Evolutionary conservation across 2,329 filamentous ascomycete species (phyloP).

Genomic region (Penicillium carneum): DNA sequence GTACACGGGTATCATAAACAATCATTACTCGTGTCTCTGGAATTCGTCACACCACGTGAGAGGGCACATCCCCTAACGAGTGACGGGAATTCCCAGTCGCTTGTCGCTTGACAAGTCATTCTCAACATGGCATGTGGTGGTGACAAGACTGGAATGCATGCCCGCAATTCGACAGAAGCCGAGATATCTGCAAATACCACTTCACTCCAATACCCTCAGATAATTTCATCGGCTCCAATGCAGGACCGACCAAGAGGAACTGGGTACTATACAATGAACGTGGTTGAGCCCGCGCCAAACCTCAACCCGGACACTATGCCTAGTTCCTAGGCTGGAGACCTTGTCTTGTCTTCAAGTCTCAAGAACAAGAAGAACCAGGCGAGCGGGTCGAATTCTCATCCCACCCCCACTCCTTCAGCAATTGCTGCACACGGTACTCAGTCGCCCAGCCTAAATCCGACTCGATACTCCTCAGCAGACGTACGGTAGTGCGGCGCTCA

Average conservation of each 20-base stretch:
- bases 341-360: not conserved
- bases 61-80: not conserved
- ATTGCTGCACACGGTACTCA: slow-evolving; percentile 64
- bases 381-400: slow-evolving; percentile 30
- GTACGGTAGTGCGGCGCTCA: slow-evolving; percentile 64
- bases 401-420: slow-evolving; percentile 55
- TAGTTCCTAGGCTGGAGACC: not conserved
- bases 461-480: slow-evolving; percentile 66
- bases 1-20: not conserved
- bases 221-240: too few relatives aligned
- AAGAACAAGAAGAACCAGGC: slow-evolving; percentile 21
- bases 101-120: not conserved
- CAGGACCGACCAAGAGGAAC: not conserved
- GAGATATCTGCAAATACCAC: not conserved
- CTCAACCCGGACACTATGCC: not conserved
- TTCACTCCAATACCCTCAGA: too few relatives aligned
- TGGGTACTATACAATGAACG: not conserved
- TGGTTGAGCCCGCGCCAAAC: not conserved
- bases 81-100: not conserved
- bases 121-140: not conserved
- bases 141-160: not conserved
- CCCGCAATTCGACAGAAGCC: not conserved
- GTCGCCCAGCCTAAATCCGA: slow-evolving; percentile 71
- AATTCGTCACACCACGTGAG: not conserved
- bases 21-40: slow-evolving; percentile 11